A percentile compares a stretch with the other conserved stretches of the same genome.
phyloP scores from a whole-genome alignment of 768 basidiomycete species.

The Suillus lakei region DNA sequence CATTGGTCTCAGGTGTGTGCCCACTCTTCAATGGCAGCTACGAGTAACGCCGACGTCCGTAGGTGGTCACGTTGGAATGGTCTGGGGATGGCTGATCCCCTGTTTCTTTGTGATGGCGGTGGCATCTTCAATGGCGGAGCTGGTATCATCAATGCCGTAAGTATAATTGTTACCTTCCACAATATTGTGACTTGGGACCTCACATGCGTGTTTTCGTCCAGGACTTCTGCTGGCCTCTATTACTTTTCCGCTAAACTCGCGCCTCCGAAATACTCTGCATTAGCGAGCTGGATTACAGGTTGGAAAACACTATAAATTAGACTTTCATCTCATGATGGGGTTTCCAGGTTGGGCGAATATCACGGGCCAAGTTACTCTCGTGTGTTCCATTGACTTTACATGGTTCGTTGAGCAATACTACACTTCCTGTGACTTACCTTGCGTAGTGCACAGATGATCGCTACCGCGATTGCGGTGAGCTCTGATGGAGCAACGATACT shows the following conservation, averaged over 20 bases:
- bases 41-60: neutral
- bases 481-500: slow-evolving; percentile 57
- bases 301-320: neutral
- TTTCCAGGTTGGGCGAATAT: slow-evolving; percentile 73
- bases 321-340: slow-evolving; percentile 25
- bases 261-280: slow-evolving; percentile 59
- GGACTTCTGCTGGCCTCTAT: slow-evolving; percentile 79
- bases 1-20: slow-evolving; percentile 58
- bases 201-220: slow-evolving; percentile 24
- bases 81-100: slow-evolving; percentile 80
- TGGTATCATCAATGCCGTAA: slow-evolving; percentile 79
- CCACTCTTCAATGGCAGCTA: neutral
- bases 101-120: slow-evolving; percentile 68
- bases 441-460: slow-evolving; percentile 73
- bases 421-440: neutral
- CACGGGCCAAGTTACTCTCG: slow-evolving; percentile 70
- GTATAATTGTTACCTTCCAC: neutral
- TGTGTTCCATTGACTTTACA: slow-evolving; percentile 78
- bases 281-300: slow-evolving; percentile 70
- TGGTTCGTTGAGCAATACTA: slow-evolving; percentile 43
- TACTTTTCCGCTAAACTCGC: slow-evolving; percentile 81
- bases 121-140: slow-evolving; percentile 74
- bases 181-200: neutral
- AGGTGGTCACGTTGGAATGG: slow-evolving; percentile 81
- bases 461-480: slow-evolving; percentile 67